A percentile compares a stretch with the other conserved stretches of the same genome.
Conservation (phyloP, 2,329 filamentous ascomycete species). For the Aspergillus melleus region DNA sequence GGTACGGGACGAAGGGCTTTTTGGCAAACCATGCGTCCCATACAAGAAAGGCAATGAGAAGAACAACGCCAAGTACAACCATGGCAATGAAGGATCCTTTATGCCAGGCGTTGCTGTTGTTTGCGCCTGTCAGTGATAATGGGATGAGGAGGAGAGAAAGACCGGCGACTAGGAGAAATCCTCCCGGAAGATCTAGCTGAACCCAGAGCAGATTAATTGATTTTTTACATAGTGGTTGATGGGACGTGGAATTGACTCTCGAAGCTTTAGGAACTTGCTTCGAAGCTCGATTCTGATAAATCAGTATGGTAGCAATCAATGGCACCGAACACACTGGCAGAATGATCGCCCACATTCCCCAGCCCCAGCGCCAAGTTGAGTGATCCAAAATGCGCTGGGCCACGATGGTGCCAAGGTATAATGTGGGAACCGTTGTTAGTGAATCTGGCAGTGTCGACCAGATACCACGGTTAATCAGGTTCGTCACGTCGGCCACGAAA, state of each 20-base stretch:
- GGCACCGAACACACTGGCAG: conserved; percentile 36
- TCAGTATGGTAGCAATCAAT: conserved; percentile 33
- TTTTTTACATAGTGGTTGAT: conserved; percentile 20
- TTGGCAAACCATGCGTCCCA: conserved; percentile 42
- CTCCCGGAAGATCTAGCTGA: conserved; percentile 38
- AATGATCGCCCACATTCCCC: conserved; percentile 45
- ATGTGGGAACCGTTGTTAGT: conserved; percentile 45
- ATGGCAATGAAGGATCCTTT: conserved; percentile 39
- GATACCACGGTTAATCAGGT: conserved; percentile 60
- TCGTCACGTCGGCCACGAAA: conserved; percentile 64
- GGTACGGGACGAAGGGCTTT: conserved; percentile 42
- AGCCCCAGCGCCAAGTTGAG: conserved; percentile 45
- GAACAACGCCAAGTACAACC: conserved; percentile 33
- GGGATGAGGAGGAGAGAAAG: conserved; percentile 39
- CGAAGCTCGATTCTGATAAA: conserved; percentile 31
- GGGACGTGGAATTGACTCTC: conserved; percentile 1
- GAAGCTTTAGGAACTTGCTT: not conserved
- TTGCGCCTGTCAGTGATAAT: conserved; percentile 39
- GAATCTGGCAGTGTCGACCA: conserved; percentile 61
- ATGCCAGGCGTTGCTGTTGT: conserved; percentile 26
- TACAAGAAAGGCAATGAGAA: conserved; percentile 28
- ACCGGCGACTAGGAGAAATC: conserved; percentile 33
- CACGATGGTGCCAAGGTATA: conserved; percentile 58
- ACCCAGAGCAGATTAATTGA: conserved; percentile 19
- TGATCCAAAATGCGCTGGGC: conserved; percentile 37